Percentiles rank a stretch among this genome's conserved stretches.
These are phyloP conservation scores for Penicillium dipodomyicola DNA, from an alignment of 495 filamentous ascomycete species.

Conservation along the genomic window DNA sequence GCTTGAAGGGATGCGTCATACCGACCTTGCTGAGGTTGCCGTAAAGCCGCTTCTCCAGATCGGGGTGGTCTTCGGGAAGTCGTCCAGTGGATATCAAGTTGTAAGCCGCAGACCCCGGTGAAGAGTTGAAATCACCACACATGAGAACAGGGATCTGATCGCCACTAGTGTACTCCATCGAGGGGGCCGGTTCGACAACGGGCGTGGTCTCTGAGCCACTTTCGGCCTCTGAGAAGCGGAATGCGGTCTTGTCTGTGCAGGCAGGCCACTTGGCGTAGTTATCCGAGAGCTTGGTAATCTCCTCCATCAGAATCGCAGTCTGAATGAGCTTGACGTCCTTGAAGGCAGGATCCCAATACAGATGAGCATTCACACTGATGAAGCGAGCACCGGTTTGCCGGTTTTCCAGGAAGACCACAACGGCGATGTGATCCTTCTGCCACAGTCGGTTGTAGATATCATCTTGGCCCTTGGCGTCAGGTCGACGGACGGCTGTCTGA, in stretches of 20 bases:
- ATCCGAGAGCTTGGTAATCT: slow-evolving; percentile 77
- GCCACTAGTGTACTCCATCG: slow-evolving; percentile 74
- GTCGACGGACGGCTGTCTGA: slow-evolving; percentile 85
- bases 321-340: slow-evolving; percentile 95
- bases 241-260: slow-evolving; percentile 74
- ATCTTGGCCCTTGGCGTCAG: slow-evolving; percentile 91
- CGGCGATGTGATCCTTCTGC: slow-evolving; percentile 94
- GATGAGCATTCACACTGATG: slow-evolving; percentile 88
- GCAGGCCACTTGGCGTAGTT: slow-evolving; percentile 73
- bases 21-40: slow-evolving; percentile 89
- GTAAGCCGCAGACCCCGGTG: slow-evolving; percentile 78
- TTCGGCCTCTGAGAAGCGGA: slow-evolving; percentile 60
- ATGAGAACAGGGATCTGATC: slow-evolving; percentile 87
- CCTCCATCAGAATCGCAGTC: slow-evolving; percentile 89
- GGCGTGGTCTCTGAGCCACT: slow-evolving; percentile 52
- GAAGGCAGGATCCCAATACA: slow-evolving; percentile 88
- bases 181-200: slow-evolving; percentile 56
- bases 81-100: slow-evolving; percentile 76
- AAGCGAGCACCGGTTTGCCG: slow-evolving; percentile 79
- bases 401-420: slow-evolving; percentile 89
- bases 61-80: slow-evolving; percentile 68
- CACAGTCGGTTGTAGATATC: slow-evolving; percentile 98
- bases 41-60: slow-evolving; percentile 71
- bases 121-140: slow-evolving; percentile 95
- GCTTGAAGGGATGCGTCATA: slow-evolving; percentile 88